Evolutionary conservation across 192 early-diverging fungal genomes (phyloP).

Genomic region (Chytriomyces sp.): DNA sequence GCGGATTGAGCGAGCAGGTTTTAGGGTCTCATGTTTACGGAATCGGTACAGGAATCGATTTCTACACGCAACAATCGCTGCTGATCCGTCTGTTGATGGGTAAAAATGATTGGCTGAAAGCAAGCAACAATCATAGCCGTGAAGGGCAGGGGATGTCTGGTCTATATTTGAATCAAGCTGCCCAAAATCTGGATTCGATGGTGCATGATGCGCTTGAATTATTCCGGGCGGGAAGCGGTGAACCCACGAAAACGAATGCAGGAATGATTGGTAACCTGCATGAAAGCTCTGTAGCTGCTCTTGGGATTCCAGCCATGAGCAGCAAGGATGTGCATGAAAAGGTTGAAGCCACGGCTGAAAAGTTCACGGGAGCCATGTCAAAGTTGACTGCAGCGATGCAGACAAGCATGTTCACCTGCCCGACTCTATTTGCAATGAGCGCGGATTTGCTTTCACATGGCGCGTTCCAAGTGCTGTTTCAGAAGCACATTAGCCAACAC

Average conservation of each 20-base stretch:
- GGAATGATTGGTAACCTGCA: neutral
- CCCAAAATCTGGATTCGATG: conserved; percentile 21
- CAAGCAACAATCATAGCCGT: neutral
- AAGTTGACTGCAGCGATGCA: conserved; percentile 18
- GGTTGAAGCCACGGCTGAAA: neutral
- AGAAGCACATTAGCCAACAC: neutral
- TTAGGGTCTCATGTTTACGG: conserved; percentile 16
- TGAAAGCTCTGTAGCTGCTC: neutral
- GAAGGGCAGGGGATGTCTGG: no score
- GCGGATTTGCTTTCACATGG: conserved; percentile 32
- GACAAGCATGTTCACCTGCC: conserved; percentile 10
- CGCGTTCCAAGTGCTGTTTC: conserved; percentile 22
- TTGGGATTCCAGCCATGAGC: no score
- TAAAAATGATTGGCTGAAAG: conserved; percentile 44
- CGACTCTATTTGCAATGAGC: conserved; percentile 20
- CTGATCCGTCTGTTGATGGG: conserved; percentile 32
- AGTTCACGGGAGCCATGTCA: no score
- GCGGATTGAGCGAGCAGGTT: neutral
- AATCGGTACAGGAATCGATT: conserved; percentile 34
- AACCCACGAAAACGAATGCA: neutral
- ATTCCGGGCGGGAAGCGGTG: conserved; percentile 13
- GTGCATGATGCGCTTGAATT: conserved; percentile 7
- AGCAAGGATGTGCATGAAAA: no score
- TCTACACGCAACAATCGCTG: conserved; percentile 34
- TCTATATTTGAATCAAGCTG: neutral